Base-by-base conservation (phyloP, 108 stramenopile genomes). In the Cyclotella distinguenda region DNA sequence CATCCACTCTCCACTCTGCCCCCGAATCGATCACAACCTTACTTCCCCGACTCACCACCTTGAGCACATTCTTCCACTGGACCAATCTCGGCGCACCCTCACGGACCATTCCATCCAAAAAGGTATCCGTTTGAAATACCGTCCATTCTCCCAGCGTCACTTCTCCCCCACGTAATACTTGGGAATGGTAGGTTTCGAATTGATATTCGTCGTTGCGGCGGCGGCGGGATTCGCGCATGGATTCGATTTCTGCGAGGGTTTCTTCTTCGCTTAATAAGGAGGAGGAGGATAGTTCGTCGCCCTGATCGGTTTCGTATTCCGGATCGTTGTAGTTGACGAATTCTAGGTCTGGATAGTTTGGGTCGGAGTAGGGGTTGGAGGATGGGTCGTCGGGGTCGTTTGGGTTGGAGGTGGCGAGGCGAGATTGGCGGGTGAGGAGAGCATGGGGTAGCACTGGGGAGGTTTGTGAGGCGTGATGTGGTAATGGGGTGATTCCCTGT, bases 291-390 rank as follows among this genome's bases (percentile, higher is more conserved):
- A 79, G 61, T 77, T 84, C 83, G 55, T 90, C 87, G 45, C 85
- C 92, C 50, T 80, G 78, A 50, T 90, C 84, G 53, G 83, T 77
- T 19, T 58, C 38, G 55, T 91, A 92, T 12, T 88, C 71, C 10
- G 94, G 89, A 74, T 95, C 89, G 53, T 64, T 59, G 66, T 95
- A 95, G 62, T 95, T 77, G 60, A 91, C 64, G 60, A 92, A 92
- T 78, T 95, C 94, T 25, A 94, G 59, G 42, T 91, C 90, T 40
- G 89, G 88, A 48, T 89, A 90, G 52, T 82, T 77, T 11, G 73
- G 73, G 55, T 83, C 82, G 49, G 72, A 58, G 65, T 82, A 78
- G 44, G 77, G 68, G 42, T 82, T 78, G 60, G 38, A 12, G 12
- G 38, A 38, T 8, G 8, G 10, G 38, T 38, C 38, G 12, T 38